phyloP scores from a whole-genome alignment of 2,329 filamentous ascomycete genomes.

The Fusarium sp. region DNA sequence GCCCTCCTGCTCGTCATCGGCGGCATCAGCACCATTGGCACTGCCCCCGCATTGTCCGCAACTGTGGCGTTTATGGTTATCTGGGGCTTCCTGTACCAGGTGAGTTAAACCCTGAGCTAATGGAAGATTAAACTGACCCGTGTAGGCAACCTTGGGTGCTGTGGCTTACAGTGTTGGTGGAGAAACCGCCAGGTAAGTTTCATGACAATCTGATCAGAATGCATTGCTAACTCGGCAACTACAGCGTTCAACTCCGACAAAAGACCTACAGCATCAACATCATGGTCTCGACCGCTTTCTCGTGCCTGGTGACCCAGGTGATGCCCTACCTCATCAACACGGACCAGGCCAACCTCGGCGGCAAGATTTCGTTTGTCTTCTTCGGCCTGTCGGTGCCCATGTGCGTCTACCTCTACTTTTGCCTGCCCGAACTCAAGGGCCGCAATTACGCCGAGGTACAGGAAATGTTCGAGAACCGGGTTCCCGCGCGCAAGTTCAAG shows the following conservation, averaged over 20 bases:
- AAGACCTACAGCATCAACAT: slow-evolving; percentile 55
- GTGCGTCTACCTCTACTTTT: slow-evolving; percentile 53
- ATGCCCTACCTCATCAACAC: slow-evolving; percentile 51
- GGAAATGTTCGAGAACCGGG: slow-evolving; percentile 37
- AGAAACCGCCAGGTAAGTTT: slow-evolving; percentile 48
- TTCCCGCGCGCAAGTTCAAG: slow-evolving; percentile 36
- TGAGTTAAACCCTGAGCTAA: neutral
- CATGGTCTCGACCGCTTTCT: slow-evolving; percentile 50
- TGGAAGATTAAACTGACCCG: neutral
- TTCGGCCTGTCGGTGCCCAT: slow-evolving; percentile 50
- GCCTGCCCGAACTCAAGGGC: slow-evolving; percentile 55
- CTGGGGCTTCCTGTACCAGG: slow-evolving; percentile 50
- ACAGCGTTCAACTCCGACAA: slow-evolving; percentile 48
- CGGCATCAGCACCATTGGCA: slow-evolving; percentile 50
- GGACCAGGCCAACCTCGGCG: slow-evolving; percentile 51
- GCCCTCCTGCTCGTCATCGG: slow-evolving; percentile 50
- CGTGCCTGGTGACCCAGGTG: slow-evolving; percentile 50
- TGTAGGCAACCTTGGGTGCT: slow-evolving; percentile 47
- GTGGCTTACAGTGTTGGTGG: slow-evolving; percentile 51
- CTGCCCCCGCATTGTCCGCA: slow-evolving; percentile 34
- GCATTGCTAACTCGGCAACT: no score
- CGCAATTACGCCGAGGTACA: slow-evolving; percentile 42
- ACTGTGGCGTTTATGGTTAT: slow-evolving; percentile 51
- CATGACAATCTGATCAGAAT: no score
- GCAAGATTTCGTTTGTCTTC: slow-evolving; percentile 53